Base-by-base conservation (phyloP, 1,139 yeast genomes). In the Taphrina pruni region DNA sequence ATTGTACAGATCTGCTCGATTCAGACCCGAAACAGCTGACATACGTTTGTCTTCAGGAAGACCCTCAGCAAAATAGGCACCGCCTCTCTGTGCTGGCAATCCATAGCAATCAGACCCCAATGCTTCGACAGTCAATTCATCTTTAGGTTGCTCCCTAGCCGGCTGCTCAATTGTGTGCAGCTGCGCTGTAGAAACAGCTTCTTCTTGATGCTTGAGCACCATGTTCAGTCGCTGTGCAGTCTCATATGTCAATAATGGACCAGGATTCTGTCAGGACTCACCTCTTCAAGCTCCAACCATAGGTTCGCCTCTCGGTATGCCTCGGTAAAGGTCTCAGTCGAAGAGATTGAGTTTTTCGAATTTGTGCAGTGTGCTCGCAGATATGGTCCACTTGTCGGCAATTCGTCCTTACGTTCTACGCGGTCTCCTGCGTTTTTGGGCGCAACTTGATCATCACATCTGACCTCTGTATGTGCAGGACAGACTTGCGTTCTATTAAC, bases 251-350 rank as follows among this genome's bases (percentile, higher is more conserved):
- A 50, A 26, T 26, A 26, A 26, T 26, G 32, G 4, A 26, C 32
- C 2, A 4, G 2, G 32, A 4, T 2, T 26, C 32, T 26, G 4
- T 26, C 32, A 26, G 32, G 2, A 26, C 32, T 11, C 21, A 50
- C 54, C 21, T 50, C 54, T 50, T 50, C 54, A 21, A 50, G 54
- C 36, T 50, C 36, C 35, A 50, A 35, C 54, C 54, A 50, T 7
- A 50, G 32, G 20, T n/a, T 26, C 32, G 54, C 54, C 21, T 50
- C 54, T 21, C 54, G 54, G 36, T 50, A 50, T 11, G 32, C 54
- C 4, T 8, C 54, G n/a, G 54, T 6, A n/a, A 50, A 21, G n/a
- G 48, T 45, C 9, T 14, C 48, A 7, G 48, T 45, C 8, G 48
- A 45, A 7, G 48, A 45, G 48, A 45, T n/a, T 12, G 48, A 45